Evolutionary conservation across 768 basidiomycete species (phyloP).

Genomic region (Botryobasidium botryosum): DNA sequence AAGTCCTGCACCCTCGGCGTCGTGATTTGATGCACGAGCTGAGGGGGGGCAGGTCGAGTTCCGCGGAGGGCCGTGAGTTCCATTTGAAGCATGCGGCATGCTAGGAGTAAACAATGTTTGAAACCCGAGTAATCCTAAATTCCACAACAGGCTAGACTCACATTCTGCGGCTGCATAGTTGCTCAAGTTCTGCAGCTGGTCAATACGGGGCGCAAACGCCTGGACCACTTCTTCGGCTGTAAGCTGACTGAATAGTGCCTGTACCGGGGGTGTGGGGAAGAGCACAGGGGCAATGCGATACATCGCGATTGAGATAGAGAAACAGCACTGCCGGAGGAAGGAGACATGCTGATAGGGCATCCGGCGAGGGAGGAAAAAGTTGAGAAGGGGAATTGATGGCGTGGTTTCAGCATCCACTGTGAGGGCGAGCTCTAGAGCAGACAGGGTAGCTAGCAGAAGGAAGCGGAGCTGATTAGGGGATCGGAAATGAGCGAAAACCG

Average conservation of each 20-base stretch:
- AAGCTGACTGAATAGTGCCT: no score
- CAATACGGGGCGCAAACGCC: constrained; percentile 17
- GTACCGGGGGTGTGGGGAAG: no score
- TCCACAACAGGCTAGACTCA: not conserved
- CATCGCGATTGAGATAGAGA: constrained; percentile 57
- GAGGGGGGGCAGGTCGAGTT: not conserved
- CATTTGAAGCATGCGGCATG: constrained; percentile 34
- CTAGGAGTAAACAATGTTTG: constrained; percentile 19
- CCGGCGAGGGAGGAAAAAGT: no score
- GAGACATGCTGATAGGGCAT: constrained; percentile 61
- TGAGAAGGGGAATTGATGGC: no score
- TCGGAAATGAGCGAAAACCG: not conserved
- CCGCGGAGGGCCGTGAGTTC: constrained; percentile 36
- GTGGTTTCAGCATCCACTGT: constrained; percentile 31
- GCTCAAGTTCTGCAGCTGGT: constrained; percentile 26
- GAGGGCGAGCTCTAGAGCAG: constrained; percentile 45
- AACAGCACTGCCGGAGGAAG: constrained; percentile 60
- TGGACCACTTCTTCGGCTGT: no score
- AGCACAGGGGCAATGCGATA: constrained; percentile 53
- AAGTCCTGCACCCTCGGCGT: no score
- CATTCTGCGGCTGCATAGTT: constrained; percentile 34
- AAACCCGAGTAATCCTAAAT: constrained; percentile 2
- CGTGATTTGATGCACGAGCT: no score
- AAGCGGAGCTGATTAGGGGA: constrained; percentile 57
- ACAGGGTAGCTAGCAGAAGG: constrained; percentile 43